phyloP scores from a whole-genome alignment of 495 filamentous ascomycete species.

The Parmelia sp. region DNA sequence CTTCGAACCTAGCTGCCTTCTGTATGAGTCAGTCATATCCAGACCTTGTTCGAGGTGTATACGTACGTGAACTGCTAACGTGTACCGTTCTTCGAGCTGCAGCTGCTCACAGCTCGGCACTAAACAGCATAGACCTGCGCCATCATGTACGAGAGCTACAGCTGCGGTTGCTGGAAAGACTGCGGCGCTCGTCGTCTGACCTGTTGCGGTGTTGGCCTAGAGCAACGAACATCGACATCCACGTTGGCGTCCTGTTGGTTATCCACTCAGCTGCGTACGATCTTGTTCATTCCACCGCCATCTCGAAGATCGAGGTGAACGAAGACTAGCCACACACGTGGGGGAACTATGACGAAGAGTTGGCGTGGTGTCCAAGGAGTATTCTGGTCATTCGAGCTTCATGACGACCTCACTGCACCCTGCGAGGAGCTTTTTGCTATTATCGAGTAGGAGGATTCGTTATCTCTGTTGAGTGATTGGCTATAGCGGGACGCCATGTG shows the following conservation, averaged over 20 bases:
- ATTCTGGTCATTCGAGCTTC: not conserved
- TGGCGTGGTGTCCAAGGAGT: not conserved
- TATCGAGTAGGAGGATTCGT: not conserved
- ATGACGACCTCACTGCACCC: not conserved
- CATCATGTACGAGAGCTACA: not conserved
- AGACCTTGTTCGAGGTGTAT: not conserved
- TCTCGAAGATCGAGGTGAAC: not conserved
- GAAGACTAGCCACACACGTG: not conserved
- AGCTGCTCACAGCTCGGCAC: not conserved
- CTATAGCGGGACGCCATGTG: not conserved
- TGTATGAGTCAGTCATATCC: not conserved
- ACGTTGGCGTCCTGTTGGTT: not conserved
- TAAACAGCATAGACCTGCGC: not conserved
- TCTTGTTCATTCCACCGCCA: not conserved
- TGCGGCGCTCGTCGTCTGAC: not conserved
- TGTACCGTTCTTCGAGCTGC: not conserved
- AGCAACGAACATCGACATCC: not conserved
- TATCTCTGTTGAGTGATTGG: not conserved
- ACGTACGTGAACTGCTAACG: not conserved
- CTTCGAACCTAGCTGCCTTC: not conserved
- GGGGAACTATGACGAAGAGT: not conserved
- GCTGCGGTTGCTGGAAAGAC: not conserved
- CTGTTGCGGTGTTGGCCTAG: not conserved
- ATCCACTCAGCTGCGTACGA: not conserved
- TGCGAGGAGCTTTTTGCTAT: not conserved